These are phyloP conservation scores for Setaria viridis DNA, from an alignment of 202 grass and related monocot species.

Conservation along the genomic window DNA sequence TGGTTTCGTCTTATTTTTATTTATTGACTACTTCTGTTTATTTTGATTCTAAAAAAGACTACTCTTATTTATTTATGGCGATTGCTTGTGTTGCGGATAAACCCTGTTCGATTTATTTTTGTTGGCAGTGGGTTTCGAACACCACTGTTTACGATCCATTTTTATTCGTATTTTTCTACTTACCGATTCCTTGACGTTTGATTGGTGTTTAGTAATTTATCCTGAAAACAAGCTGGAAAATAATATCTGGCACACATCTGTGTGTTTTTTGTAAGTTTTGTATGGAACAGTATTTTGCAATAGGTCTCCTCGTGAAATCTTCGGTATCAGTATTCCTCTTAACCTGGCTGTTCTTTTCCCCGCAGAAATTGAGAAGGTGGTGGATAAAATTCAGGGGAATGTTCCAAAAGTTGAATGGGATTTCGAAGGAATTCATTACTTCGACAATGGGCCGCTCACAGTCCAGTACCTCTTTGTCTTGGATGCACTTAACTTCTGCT, in stretches of 20 bases:
- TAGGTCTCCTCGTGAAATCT: not conserved
- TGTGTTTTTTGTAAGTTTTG: not conserved
- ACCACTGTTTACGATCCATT: not conserved
- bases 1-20: not conserved
- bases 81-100: not conserved
- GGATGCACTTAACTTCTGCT: slow-evolving; percentile 92
- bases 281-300: not conserved
- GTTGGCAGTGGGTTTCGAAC: not conserved
- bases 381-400: slow-evolving; percentile 70
- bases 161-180: not conserved
- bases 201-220: slow-evolving; percentile 8
- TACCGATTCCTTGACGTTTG: not conserved
- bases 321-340: not conserved
- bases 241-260: not conserved
- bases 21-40: no score
- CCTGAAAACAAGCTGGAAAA: not conserved
- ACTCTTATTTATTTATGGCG: not conserved
- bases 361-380: slow-evolving; percentile 83
- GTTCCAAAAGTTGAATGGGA: slow-evolving; percentile 93
- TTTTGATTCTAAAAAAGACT: no score
- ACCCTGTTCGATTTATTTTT: slow-evolving; percentile 19
- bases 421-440: slow-evolving; percentile 98
- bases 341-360: not conserved
- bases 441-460: slow-evolving; percentile 80
- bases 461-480: slow-evolving; percentile 91